Conservation (phyloP, 169 alveolate species). For the Plasmodium relictum region DNA sequence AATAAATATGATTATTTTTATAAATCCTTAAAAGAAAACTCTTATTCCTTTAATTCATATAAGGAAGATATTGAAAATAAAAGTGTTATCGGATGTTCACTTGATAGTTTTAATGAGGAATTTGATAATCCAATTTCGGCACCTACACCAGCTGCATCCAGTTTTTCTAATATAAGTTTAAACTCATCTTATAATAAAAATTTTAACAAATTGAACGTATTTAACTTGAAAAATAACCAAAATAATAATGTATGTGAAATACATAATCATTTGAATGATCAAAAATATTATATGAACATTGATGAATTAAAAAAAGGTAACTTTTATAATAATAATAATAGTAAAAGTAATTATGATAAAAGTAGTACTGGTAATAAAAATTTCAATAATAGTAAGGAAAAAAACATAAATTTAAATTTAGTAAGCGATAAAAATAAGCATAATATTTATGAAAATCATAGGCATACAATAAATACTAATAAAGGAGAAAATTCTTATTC, state of each 20-base stretch:
- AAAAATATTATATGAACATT: background rate
- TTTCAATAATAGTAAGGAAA: background rate
- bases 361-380: too few species aligned
- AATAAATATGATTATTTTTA: constrained; percentile 11
- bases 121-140: constrained; percentile 48
- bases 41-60: constrained; percentile 55
- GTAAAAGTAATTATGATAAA: background rate
- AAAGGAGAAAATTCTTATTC: background rate
- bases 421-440: background rate
- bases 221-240: constrained; percentile 1
- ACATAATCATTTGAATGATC: background rate
- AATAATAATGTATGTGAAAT: background rate
- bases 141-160: constrained; percentile 70
- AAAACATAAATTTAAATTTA: background rate
- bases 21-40: constrained; percentile 14
- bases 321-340: background rate
- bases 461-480: background rate
- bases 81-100: constrained; percentile 25
- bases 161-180: constrained; percentile 42
- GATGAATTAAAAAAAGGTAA: background rate
- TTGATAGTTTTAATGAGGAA: constrained; percentile 75
- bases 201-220: background rate
- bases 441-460: background rate
- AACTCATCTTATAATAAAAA: constrained; percentile 21
- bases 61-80: constrained; percentile 29